These are phyloP conservation scores for Nevesoporus exiguus DNA, from an alignment of 768 basidiomycete genomes.

Conservation along the genomic window DNA sequence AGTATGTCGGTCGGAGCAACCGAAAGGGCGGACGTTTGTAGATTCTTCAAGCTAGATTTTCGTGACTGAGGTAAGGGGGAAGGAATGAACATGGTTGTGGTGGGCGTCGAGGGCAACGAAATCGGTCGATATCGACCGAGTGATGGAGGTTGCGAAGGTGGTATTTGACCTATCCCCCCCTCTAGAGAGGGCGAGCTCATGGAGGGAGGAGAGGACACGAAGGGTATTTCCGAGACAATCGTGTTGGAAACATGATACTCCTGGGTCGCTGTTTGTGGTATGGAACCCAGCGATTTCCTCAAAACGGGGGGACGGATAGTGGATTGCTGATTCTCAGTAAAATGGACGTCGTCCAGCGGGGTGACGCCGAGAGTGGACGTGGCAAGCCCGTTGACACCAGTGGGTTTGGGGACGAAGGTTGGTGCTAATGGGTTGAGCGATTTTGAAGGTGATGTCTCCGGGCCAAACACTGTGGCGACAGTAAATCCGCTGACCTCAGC, in stretches of 20 bases:
- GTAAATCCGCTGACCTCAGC: neutral
- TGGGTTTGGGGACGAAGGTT: constrained; percentile 10
- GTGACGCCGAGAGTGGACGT: neutral
- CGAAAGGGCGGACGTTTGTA: constrained; percentile 26
- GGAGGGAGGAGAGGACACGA: constrained; percentile 16
- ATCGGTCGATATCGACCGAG: constrained; percentile 30
- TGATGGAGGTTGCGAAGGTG: constrained; percentile 25
- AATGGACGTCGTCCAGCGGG: neutral
- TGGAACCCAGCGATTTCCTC: neutral
- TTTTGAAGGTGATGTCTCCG: constrained; percentile 8
- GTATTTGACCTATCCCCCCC: constrained; percentile 5
- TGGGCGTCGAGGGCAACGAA: constrained; percentile 34
- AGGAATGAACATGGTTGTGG: constrained; percentile 19
- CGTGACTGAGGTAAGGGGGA: constrained; percentile 9
- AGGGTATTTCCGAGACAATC: neutral
- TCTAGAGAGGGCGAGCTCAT: constrained; percentile 8
- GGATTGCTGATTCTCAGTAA: neutral
- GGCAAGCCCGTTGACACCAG: neutral
- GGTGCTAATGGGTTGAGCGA: constrained; percentile 21
- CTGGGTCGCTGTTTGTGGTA: neutral
- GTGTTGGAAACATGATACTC: neutral
- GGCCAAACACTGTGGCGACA: neutral
- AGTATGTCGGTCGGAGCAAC: constrained; percentile 27
- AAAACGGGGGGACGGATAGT: neutral
- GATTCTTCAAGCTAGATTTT: constrained; percentile 22